Conservation (phyloP, 2,329 filamentous ascomycete species). For the Nannizziopsis arthrosporioides region DNA sequence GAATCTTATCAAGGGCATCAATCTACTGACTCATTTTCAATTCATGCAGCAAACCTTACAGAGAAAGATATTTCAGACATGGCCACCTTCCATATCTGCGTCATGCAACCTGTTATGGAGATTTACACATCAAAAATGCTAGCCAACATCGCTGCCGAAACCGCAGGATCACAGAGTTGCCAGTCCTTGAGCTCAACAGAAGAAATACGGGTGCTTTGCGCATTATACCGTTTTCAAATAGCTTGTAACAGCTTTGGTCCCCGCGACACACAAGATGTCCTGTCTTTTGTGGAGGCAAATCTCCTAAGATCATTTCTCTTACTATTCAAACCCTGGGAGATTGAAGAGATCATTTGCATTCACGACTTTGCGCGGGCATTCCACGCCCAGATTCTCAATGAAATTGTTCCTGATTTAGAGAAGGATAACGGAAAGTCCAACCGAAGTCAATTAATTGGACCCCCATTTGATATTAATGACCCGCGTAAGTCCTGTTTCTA, state of each 20-base stretch:
- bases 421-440: background rate
- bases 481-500: too few relatives aligned
- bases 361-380: background rate
- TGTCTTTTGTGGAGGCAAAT: background rate
- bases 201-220: background rate
- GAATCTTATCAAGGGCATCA: background rate
- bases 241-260: background rate
- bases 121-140: background rate
- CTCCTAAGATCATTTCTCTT: background rate
- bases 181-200: background rate
- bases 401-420: background rate
- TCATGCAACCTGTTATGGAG: background rate
- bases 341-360: background rate
- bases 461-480: too few relatives aligned
- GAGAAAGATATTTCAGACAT: background rate
- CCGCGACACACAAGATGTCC: background rate
- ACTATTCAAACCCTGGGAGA: background rate
- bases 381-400: background rate
- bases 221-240: background rate
- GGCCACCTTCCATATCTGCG: background rate
- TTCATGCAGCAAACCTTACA: background rate
- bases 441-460: too few relatives aligned
- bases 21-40: background rate
- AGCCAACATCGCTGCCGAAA: background rate
- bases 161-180: background rate